These are phyloP conservation scores for Ogataea henricii DNA, from an alignment of 805 yeast genomes.

Conservation along the genomic window DNA sequence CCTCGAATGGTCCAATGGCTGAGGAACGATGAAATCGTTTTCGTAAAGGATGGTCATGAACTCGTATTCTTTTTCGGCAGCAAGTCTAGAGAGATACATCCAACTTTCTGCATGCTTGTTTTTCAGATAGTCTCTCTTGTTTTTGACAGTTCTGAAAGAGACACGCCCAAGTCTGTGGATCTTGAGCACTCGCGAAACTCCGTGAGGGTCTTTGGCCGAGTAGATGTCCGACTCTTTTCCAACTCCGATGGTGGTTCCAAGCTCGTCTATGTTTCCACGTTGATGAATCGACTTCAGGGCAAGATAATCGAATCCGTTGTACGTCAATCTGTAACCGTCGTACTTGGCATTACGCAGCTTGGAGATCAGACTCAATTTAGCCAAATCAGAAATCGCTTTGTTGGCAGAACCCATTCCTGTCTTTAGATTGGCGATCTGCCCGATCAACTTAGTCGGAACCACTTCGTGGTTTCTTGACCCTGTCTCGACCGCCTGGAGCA, in stretches of 20 bases:
- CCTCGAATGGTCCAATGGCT: constrained; percentile 84
- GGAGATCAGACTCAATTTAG: constrained; percentile 78
- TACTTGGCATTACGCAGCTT: constrained; percentile 86
- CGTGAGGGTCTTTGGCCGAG: constrained; percentile 69
- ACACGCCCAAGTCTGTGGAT: constrained; percentile 93
- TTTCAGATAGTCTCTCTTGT: constrained; percentile 86
- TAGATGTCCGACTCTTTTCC: constrained; percentile 98
- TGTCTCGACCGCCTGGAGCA: constrained; percentile 82
- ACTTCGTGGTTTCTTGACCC: constrained; percentile 94
- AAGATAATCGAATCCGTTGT: constrained; percentile 87
- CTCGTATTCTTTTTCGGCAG: constrained; percentile 90
- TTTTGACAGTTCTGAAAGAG: constrained; percentile 89
- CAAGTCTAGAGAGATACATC: constrained; percentile 88
- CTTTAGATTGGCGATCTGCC: constrained; percentile 74
- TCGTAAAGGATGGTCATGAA: constrained; percentile 77
- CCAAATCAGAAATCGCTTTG: constrained; percentile 79
- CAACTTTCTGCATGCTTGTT: constrained; percentile 77
- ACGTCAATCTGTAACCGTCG: constrained; percentile 90
- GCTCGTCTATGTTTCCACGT: constrained; percentile 69
- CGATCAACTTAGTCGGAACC: constrained; percentile 86
- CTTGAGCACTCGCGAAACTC: constrained; percentile 71
- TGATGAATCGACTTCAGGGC: constrained; percentile 85
- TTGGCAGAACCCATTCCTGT: constrained; percentile 70
- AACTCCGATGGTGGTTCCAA: constrained; percentile 89
- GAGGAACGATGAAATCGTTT: constrained; percentile 84